Percentiles rank a stretch among this genome's conserved stretches.
Conservation (phyloP, 148 eudicot genomes). For the Chenopodium quinoa region DNA sequence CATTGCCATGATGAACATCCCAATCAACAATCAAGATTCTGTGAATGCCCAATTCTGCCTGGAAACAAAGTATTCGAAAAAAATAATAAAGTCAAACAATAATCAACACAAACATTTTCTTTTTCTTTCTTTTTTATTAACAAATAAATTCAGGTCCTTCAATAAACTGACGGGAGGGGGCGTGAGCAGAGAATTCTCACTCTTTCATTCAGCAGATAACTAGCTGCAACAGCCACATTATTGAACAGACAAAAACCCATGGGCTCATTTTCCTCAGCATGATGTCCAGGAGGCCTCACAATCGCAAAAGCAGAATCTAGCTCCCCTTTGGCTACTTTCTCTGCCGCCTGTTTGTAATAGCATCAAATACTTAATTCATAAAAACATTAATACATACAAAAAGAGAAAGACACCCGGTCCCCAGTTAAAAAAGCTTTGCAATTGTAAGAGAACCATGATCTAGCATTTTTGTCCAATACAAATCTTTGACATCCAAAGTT, state of each 20-base stretch:
- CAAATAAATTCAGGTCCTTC: background rate
- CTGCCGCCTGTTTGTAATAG: constrained; percentile 57
- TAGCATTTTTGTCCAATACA: background rate
- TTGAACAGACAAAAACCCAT: constrained; percentile 96
- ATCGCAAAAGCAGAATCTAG: constrained; percentile 90
- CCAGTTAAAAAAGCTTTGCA: no score
- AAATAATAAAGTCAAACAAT: constrained; percentile 6
- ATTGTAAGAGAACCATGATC: background rate
- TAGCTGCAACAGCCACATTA: constrained; percentile 90
- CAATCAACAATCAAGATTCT: constrained; percentile 93
- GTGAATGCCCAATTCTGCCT: constrained; percentile 73
- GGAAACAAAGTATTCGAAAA: constrained; percentile 19
- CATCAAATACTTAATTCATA: constrained; percentile 16
- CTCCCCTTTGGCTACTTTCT: constrained; percentile 84
- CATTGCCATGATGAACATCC: constrained; percentile 99
- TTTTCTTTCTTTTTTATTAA: no score
- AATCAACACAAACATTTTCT: background rate
- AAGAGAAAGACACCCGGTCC: background rate
- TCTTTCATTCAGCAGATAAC: constrained; percentile 67
- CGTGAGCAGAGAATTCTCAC: constrained; percentile 40
- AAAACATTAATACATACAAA: background rate
- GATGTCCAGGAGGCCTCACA: constrained; percentile 99
- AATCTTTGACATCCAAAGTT: background rate
- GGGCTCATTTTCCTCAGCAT: constrained; percentile 82
- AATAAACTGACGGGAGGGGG: background rate